A percentile compares a stretch with the other conserved stretches of the same genome.
Evolutionary conservation across 2,329 filamentous ascomycete genomes (phyloP).

Genomic region (Cladosporium sp.): DNA sequence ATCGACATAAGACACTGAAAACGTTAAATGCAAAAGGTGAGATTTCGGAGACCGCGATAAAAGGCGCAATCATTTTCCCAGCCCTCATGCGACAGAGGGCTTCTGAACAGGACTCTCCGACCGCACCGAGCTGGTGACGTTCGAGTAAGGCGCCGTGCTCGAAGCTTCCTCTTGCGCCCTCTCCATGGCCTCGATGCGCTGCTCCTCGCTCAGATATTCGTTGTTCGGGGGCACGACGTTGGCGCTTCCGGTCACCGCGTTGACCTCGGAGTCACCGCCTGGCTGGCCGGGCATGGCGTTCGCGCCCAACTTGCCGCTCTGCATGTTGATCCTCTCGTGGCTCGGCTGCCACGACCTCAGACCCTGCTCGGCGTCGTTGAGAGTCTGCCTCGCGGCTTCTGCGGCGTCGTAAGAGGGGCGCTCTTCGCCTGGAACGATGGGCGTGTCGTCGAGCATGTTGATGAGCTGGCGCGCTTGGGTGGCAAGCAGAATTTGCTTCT

Average conservation of each 20-base stretch:
- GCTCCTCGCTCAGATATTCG: slow-evolving; percentile 15
- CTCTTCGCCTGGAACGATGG: slow-evolving; percentile 80
- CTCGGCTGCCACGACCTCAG: slow-evolving; percentile 68
- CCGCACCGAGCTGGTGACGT: not conserved
- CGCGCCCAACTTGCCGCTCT: slow-evolving; percentile 46
- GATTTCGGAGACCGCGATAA: too few species aligned
- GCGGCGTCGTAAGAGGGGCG: slow-evolving; percentile 64
- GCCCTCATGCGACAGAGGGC: not conserved
- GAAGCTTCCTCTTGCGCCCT: slow-evolving; percentile 19
- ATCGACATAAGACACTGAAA: too few species aligned
- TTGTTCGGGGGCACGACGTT: slow-evolving; percentile 3
- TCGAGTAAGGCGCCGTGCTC: slow-evolving; percentile 17
- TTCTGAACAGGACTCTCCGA: slow-evolving; percentile 12
- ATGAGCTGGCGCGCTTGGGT: slow-evolving; percentile 84
- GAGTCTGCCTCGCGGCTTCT: slow-evolving; percentile 71
- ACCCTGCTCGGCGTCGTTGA: slow-evolving; percentile 90
- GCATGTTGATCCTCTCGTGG: slow-evolving; percentile 51
- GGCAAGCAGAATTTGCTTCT: slow-evolving; percentile 94
- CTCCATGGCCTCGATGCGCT: slow-evolving; percentile 22
- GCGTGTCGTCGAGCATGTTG: slow-evolving; percentile 81
- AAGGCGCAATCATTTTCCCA: too few species aligned
- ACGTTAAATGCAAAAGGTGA: too few species aligned
- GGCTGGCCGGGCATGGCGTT: slow-evolving; percentile 38
- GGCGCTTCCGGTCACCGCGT: not conserved
- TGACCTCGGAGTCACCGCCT: not conserved